Percentiles rank a stretch among this genome's conserved stretches.
These are phyloP conservation scores for Pelargonium hybrid DNA, from an alignment of 441 rosid genomes.

Conservation along the genomic window DNA sequence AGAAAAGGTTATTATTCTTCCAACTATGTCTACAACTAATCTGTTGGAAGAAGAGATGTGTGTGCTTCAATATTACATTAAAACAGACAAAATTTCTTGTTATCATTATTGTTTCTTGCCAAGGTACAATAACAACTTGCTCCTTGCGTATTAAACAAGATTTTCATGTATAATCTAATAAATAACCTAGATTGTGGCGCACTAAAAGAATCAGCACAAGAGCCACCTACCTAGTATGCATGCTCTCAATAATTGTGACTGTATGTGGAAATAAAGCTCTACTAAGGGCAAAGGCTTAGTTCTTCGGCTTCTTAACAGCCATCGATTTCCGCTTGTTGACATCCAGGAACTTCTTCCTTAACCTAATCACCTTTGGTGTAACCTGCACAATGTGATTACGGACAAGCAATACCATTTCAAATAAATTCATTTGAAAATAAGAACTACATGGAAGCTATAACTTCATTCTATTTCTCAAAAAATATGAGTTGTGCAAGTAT, in stretches of 20 bases:
- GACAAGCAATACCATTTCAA: not conserved
- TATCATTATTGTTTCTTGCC: not conserved
- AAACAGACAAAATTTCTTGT: not conserved
- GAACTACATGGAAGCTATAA: not conserved
- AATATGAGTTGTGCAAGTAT: not conserved
- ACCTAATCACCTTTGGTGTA: conserved; percentile 74
- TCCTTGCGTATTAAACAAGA: not conserved
- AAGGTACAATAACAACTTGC: not conserved
- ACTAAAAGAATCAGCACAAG: not conserved
- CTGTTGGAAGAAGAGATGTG: not conserved
- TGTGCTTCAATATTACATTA: not conserved
- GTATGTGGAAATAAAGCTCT: conserved; percentile 17
- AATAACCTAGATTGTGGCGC: not conserved
- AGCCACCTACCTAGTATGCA: not conserved
- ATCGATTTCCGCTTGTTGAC: conserved; percentile 79
- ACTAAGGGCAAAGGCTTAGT: conserved; percentile 21
- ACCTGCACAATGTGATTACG: conserved; percentile 34
- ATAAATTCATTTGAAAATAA: not conserved
- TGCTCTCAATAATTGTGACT: not conserved
- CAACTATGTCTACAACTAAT: not conserved
- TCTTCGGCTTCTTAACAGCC: conserved; percentile 64
- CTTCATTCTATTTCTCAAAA: not conserved
- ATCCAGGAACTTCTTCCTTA: conserved; percentile 75
- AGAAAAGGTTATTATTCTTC: no score
- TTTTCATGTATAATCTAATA: not conserved